Base-by-base conservation (phyloP, 2,329 filamentous ascomycete genomes). In the Alternaria sp. region DNA sequence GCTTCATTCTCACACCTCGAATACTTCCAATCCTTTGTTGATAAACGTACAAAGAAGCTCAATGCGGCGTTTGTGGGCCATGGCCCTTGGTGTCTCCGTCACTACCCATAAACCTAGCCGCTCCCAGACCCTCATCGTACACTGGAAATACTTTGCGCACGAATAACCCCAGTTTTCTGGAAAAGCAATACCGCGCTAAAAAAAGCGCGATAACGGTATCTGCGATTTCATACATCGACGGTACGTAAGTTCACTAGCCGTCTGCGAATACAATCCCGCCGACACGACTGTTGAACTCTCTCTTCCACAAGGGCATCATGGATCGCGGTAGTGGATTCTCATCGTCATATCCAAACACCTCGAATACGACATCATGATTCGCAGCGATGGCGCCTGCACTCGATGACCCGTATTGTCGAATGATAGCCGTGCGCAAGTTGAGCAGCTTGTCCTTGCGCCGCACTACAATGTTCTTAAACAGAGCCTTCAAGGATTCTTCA, bases 281-380 rank as follows among this genome's bases (percentile, higher is more conserved):
- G 2, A 72, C 66, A 11, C 51, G 55, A 6, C 61, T 55, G 28
- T 69, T 63, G 32, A 77, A 77, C 20, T 71, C 65, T 7, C 75
- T 58, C 47, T 75, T 77, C 75, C 75, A 78, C 6, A 61, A 28
- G 7, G 75, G 75, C 71, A 77, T 73, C 70, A 74, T 72, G 1
- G 65, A 64, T 32, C 69, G 67, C 6, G 62, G 59, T 18, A 63
- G 53, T 1, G 66, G 64, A 1, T 65, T 51, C 9, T 46, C 55
- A 2, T 54, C 51, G 6, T 53, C 53, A 12, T 60, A 54, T 22
- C 71, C 67, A 22, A 75, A 75, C 1, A 66, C 56, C n/a, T 74
- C 72, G 12, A 76, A 54, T 5, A 53, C 56, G 1, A 69, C 57
- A 5, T 61, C 61, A 9, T 69, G 65, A 18, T 55, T 51, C 11